Conservation (phyloP, 164 flowering plant species). For the Umbellularia californica region DNA sequence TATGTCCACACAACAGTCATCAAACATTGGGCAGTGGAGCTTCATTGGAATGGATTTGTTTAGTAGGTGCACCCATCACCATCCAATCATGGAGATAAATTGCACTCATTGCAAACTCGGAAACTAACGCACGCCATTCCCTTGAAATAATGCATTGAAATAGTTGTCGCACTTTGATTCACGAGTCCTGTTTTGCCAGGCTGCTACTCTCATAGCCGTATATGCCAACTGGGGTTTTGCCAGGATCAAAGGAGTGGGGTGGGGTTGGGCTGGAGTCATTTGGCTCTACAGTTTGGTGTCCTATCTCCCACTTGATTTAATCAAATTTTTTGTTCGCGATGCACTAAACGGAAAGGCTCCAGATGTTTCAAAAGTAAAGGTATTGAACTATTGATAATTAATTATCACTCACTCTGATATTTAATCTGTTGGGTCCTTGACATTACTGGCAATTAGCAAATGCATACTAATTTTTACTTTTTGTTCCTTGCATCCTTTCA, state of each 20-base stretch:
- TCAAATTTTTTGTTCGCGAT: conserved; percentile 78
- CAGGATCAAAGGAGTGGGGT: conserved; percentile 65
- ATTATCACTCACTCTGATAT: not conserved
- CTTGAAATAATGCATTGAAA: too few relatives aligned
- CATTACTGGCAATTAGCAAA: too few relatives aligned
- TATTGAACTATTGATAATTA: conserved; percentile 10
- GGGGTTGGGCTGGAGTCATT: conserved; percentile 99
- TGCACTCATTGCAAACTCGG: too few relatives aligned
- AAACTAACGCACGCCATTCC: too few relatives aligned
- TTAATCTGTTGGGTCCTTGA: not conserved
- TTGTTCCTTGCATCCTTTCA: not conserved
- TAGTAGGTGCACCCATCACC: too few relatives aligned
- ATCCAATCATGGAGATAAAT: too few relatives aligned
- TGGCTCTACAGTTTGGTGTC: conserved; percentile 90
- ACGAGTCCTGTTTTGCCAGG: too few relatives aligned
- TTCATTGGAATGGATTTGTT: too few relatives aligned
- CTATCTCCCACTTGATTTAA: too few relatives aligned
- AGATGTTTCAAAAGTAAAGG: conserved; percentile 80
- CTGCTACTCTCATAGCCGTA: conserved; percentile 57
- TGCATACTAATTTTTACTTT: not conserved
- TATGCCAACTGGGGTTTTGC: conserved; percentile 95
- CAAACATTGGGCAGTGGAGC: too few relatives aligned
- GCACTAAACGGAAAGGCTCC: conserved; percentile 84
- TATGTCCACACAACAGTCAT: too few relatives aligned
- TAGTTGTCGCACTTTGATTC: too few relatives aligned